A percentile compares a stretch with the other conserved stretches of the same genome.
Evolutionary conservation across 106 monocot genomes (phyloP).

Genomic region (Platanthera zijinensis): DNA sequence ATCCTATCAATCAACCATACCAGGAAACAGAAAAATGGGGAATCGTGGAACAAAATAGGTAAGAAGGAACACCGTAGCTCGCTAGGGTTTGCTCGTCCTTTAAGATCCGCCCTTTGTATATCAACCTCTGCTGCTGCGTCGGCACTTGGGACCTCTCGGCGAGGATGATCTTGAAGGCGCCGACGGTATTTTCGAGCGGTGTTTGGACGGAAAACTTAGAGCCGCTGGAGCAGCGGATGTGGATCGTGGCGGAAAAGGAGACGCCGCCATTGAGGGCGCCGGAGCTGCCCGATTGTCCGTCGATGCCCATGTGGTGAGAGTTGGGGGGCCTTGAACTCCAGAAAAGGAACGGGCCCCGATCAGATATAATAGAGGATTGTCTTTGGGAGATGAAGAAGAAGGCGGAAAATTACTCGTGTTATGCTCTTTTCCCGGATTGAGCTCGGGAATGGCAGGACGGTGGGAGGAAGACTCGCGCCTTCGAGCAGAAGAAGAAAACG

Average conservation of each 20-base stretch:
- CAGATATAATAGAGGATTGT: background rate
- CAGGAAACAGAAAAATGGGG: background rate
- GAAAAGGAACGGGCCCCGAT: background rate
- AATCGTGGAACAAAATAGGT: background rate
- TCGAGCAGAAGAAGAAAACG: too few relatives aligned
- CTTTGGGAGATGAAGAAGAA: background rate
- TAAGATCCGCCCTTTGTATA: conserved; percentile 84
- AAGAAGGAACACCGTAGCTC: conserved; percentile 46
- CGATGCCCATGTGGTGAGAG: conserved; percentile 16
- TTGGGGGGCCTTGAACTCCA: background rate
- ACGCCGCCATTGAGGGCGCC: conserved; percentile 19
- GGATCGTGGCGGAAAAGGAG: conserved; percentile 22
- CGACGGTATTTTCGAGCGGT: conserved; percentile 37
- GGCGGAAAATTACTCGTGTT: background rate
- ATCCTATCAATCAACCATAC: background rate
- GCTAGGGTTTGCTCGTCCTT: conserved; percentile 83
- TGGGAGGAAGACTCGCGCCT: background rate
- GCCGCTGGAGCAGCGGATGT: conserved; percentile 69
- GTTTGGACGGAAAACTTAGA: conserved; percentile 56
- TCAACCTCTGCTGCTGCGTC: conserved; percentile 68
- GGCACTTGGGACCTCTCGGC: conserved; percentile 46
- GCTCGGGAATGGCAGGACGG: background rate
- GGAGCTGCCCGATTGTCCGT: background rate
- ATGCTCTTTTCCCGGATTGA: background rate
- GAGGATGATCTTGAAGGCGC: conserved; percentile 41